Conservation (phyloP, 768 basidiomycete species). For the Phaeolepiota aurea region DNA sequence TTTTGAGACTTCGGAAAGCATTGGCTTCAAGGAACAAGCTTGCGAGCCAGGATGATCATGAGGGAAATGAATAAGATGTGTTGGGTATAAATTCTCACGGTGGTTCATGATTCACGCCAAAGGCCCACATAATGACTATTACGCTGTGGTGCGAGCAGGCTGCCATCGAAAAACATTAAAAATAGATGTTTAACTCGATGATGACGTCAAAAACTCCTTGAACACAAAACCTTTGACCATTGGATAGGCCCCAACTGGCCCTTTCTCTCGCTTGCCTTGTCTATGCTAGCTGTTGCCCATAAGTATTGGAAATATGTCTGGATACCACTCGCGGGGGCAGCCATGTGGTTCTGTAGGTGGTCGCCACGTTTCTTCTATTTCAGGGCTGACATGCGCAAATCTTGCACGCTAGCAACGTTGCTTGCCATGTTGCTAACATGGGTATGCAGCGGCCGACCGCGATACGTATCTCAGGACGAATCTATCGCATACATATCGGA, state of each 20-base stretch:
- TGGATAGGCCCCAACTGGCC: background rate
- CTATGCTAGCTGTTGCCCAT: slow-evolving; percentile 17
- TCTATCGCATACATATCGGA: slow-evolving; percentile 72
- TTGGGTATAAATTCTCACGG: no score
- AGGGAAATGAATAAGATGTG: no score
- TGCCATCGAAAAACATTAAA: background rate
- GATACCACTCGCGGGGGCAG: slow-evolving; percentile 51
- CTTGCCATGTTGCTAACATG: slow-evolving; percentile 67
- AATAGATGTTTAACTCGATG: background rate
- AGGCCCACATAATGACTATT: no score
- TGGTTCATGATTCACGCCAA: no score
- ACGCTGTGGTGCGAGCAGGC: background rate
- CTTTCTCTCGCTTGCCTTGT: slow-evolving; percentile 1
- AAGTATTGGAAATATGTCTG: slow-evolving; percentile 56
- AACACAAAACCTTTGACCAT: background rate
- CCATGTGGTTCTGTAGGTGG: slow-evolving; percentile 60
- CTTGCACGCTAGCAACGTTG: slow-evolving; percentile 25
- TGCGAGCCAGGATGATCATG: no score
- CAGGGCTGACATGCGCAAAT: background rate
- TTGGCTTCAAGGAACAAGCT: no score
- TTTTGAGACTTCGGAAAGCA: no score
- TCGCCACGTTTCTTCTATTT: background rate
- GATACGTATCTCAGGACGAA: slow-evolving; percentile 47
- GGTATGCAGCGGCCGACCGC: slow-evolving; percentile 56
- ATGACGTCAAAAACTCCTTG: background rate